Conservation (phyloP, 371 early-diverging fungal genomes). For the Dichotomocladium elegans region DNA sequence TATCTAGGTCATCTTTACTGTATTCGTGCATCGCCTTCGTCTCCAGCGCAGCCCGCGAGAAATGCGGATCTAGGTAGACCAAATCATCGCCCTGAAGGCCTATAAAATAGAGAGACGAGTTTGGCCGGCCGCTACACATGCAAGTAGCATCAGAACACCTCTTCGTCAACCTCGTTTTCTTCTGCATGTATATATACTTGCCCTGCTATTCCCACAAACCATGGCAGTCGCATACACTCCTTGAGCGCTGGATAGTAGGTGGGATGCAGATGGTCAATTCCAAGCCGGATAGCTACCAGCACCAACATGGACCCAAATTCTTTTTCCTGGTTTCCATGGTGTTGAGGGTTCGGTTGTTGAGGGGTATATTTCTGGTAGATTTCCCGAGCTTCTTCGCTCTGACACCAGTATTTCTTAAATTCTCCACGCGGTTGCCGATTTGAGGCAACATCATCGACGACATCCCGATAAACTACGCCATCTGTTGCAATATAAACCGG, state of each 20-base stretch:
- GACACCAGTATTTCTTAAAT: slow-evolving; percentile 15
- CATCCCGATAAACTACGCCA: slow-evolving; percentile 68
- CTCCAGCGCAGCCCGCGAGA: slow-evolving; percentile 66
- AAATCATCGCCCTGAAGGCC: slow-evolving; percentile 81
- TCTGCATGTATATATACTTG: slow-evolving; percentile 37
- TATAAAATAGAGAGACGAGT: slow-evolving; percentile 90
- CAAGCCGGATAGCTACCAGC: slow-evolving; percentile 84
- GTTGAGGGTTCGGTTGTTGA: not conserved
- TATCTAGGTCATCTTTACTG: slow-evolving; percentile 63
- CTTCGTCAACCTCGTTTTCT: not conserved
- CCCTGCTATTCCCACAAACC: slow-evolving; percentile 90
- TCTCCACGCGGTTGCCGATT: slow-evolving; percentile 38
- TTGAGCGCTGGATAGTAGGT: slow-evolving; percentile 77
- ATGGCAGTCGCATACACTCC: slow-evolving; percentile 72
- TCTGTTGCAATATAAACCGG: slow-evolving; percentile 71
- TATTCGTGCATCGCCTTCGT: slow-evolving; percentile 50
- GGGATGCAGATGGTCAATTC: slow-evolving; percentile 82
- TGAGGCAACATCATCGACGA: slow-evolving; percentile 40
- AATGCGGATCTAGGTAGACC: slow-evolving; percentile 94
- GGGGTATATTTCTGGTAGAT: slow-evolving; percentile 22
- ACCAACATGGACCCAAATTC: slow-evolving; percentile 65
- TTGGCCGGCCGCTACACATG: slow-evolving; percentile 78
- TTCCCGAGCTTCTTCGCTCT: slow-evolving; percentile 23
- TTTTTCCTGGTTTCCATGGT: slow-evolving; percentile 12
- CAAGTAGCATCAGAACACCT: not conserved